Evolutionary conservation across 2,329 filamentous ascomycete genomes (phyloP), one percentile per base, ranked within the genome.

Genomic region (Colletotrichum tamarilloi): DNA sequence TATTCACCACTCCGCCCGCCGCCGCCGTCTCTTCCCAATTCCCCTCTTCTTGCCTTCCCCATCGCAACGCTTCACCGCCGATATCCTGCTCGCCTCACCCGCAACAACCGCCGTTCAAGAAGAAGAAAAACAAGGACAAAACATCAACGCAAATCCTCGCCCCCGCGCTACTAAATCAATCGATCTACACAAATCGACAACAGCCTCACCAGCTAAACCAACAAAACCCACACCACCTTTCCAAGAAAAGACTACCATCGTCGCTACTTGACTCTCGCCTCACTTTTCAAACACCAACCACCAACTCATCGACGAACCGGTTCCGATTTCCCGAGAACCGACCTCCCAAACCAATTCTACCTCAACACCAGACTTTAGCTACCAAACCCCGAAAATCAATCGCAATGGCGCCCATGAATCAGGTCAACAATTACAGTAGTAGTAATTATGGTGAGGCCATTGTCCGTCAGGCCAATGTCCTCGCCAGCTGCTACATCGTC

Each of bases 401-500:
- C 80, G 77, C 77, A 85, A 91, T 91, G 89, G 87, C 89, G 87
- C 87, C 89, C 88, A 94, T 94, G 91, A 94, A 91, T 88, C 87
- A 89, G 84, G 88, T 89, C 84, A 90, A 86, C 85, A 88, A 87
- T 86, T 91, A 87, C 87, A 89, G 88, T 88, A 91, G 89, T 90
- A 94, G 89, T 92, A 93, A 91, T 94, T 62, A 92, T 89, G 90
- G 91, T 89, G 90, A 90, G 87, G 88, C 85, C 86, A 86, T 86
- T 84, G 87, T 83, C 85, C 88, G 89, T 79, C 87, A 87, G 84
- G 88, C 91, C 87, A 93, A 93, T 84, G 92, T 97, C 85, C 92
- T 96, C 87, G 95, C 95, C 86, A 95, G 92, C 84, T 97, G 95
- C 90, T 98, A 98, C 87, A 87, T 94, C 79, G 94, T 96, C 84